Evolutionary conservation across 495 filamentous ascomycete genomes (phyloP).

Genomic region (Penicillium argentinense): DNA sequence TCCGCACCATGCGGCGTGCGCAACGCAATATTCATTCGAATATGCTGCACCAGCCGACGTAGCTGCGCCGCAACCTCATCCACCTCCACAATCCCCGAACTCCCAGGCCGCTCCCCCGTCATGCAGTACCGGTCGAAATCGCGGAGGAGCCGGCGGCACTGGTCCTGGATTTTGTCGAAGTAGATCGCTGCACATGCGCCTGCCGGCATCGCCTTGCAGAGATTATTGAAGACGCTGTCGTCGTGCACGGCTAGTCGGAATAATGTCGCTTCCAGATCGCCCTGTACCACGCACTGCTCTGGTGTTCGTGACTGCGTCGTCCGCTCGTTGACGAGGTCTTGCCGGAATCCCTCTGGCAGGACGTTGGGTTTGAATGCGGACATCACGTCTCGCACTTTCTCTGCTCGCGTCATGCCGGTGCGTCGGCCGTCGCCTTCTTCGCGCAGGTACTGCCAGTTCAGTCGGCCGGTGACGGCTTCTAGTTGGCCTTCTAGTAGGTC

Average conservation of each 20-base stretch:
- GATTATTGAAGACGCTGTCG: conserved; percentile 41
- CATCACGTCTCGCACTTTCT: conserved; percentile 49
- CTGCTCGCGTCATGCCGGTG: conserved; percentile 35
- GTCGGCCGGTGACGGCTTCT: conserved; percentile 34
- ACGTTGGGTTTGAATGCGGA: conserved; percentile 45
- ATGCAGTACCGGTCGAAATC: conserved; percentile 46
- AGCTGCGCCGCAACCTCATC: conserved; percentile 34
- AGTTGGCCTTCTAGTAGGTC: conserved; percentile 39
- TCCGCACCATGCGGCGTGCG: conserved; percentile 41
- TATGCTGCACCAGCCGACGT: conserved; percentile 32
- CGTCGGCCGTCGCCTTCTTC: conserved; percentile 21
- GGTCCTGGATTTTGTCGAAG: conserved; percentile 45
- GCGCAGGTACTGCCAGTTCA: conserved; percentile 40
- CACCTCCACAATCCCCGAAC: conserved; percentile 26
- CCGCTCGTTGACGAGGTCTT: conserved; percentile 37
- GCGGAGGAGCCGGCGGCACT: conserved; percentile 33
- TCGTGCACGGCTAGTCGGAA: conserved; percentile 52
- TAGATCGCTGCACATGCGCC: conserved; percentile 49
- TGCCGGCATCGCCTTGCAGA: conserved; percentile 48
- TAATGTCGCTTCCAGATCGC: conserved; percentile 50
- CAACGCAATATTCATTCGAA: conserved; percentile 34
- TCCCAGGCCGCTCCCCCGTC: conserved; percentile 28
- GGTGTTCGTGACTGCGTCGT: conserved; percentile 24
- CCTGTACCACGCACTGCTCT: conserved; percentile 48
- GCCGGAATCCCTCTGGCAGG: conserved; percentile 48